These are phyloP conservation scores for Heliamphora pulchella DNA, from an alignment of 179 eudicot species.

Conservation along the genomic window DNA sequence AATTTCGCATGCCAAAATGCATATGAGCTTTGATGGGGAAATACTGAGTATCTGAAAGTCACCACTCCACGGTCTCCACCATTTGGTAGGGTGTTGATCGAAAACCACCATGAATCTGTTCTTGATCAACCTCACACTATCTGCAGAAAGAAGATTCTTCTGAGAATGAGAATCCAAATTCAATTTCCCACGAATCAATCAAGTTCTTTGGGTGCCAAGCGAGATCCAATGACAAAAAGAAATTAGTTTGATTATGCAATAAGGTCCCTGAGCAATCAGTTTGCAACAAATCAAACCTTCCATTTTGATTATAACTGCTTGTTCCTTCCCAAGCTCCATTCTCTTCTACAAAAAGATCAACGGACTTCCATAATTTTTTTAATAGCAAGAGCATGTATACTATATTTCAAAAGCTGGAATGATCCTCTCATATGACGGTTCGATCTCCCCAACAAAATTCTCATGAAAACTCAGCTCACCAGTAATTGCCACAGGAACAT, in stretches of 20 bases:
- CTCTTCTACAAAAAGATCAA: not conserved
- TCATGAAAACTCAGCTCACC: slow-evolving; percentile 27
- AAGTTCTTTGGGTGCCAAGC: not conserved
- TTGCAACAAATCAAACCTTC: not conserved
- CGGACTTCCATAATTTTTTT: not conserved
- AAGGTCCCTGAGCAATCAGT: not conserved
- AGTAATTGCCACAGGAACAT: slow-evolving; percentile 69
- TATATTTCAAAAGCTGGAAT: not conserved
- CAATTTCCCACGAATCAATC: not conserved
- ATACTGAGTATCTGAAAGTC: not conserved
- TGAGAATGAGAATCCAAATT: not conserved
- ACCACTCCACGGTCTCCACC: not conserved
- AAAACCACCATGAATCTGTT: not conserved
- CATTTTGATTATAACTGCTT: no score
- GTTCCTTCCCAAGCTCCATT: slow-evolving; percentile 8
- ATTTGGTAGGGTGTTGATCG: not conserved
- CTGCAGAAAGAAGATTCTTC: not conserved
- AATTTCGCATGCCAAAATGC: not conserved
- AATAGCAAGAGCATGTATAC: not conserved
- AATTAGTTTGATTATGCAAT: not conserved
- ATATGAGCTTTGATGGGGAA: not conserved
- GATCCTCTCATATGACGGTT: no score
- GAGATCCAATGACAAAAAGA: not conserved
- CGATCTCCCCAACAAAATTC: not conserved
- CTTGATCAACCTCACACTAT: not conserved